phyloP scores from a whole-genome alignment of 176 grass and related monocot species.

The Triticum timopheevii region DNA sequence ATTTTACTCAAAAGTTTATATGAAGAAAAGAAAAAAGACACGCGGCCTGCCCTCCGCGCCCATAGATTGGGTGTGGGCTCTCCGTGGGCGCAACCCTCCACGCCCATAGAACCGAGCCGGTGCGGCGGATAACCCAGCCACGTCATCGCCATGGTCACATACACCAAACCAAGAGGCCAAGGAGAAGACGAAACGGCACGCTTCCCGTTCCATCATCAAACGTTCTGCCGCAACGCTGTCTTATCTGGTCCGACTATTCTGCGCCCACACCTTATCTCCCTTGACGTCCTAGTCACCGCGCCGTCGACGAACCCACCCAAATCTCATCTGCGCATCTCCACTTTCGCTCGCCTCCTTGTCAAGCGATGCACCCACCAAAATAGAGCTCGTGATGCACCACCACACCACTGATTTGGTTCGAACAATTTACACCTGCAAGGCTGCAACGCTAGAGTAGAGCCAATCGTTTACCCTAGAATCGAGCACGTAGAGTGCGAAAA shows the following conservation, averaged over 20 bases:
- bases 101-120: not conserved
- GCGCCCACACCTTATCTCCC: not conserved
- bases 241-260: not conserved
- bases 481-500: not conserved
- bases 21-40: no score
- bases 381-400: no score
- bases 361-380: not conserved
- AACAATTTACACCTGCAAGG: not conserved
- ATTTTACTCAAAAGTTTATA: no score
- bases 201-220: not conserved
- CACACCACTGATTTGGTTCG: not conserved
- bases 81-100: not conserved
- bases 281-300: not conserved
- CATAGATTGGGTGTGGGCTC: not conserved
- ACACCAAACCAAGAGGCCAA: not conserved
- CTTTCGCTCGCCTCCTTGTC: not conserved
- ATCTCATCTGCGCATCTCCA: not conserved
- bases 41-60: no score
- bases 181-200: not conserved
- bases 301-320: not conserved
- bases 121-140: not conserved
- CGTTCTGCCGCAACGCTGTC: not conserved
- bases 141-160: not conserved
- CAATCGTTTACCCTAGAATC: not conserved
- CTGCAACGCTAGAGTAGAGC: not conserved